A percentile compares a stretch with the other conserved stretches of the same genome.
Conservation (phyloP, 495 filamentous ascomycete species). For the Alectoria sarmentosa region DNA sequence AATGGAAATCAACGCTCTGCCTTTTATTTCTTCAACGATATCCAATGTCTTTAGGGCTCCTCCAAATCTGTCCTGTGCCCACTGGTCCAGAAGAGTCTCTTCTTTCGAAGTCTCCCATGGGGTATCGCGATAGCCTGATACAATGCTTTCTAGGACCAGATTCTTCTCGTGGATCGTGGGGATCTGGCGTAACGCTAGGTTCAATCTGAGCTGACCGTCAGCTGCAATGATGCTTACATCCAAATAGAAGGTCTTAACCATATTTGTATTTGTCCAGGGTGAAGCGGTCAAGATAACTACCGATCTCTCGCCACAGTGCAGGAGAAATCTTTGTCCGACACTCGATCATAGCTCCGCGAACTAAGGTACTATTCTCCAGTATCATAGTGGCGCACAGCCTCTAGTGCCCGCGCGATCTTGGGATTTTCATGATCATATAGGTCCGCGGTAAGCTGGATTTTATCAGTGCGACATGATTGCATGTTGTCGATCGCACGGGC, state of each 20-base stretch:
- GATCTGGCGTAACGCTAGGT: not conserved
- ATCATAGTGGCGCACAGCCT: constrained; percentile 1
- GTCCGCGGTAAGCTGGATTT: not conserved
- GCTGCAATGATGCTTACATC: not conserved
- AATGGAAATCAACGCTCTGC: not conserved
- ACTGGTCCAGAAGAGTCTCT: not conserved
- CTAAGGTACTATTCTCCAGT: not conserved
- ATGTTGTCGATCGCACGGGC: not conserved
- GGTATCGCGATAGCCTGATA: not conserved
- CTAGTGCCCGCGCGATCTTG: not conserved
- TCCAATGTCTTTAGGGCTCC: not conserved
- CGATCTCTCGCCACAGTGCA: not conserved
- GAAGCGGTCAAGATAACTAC: not conserved
- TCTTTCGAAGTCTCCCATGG: not conserved
- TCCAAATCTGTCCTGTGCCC: not conserved
- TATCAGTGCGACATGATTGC: not conserved
- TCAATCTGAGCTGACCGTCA: not conserved
- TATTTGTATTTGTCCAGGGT: constrained; percentile 1
- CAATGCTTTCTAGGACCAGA: not conserved
- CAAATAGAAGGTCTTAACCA: not conserved
- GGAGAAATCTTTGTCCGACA: not conserved
- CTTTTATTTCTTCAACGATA: not conserved
- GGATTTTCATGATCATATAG: not conserved
- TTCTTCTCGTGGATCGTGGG: not conserved
- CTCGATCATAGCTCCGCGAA: not conserved